Evolutionary conservation across 495 filamentous ascomycete species (phyloP), one percentile per base, ranked within the genome.

Genomic region (Penicillium pulvis): DNA sequence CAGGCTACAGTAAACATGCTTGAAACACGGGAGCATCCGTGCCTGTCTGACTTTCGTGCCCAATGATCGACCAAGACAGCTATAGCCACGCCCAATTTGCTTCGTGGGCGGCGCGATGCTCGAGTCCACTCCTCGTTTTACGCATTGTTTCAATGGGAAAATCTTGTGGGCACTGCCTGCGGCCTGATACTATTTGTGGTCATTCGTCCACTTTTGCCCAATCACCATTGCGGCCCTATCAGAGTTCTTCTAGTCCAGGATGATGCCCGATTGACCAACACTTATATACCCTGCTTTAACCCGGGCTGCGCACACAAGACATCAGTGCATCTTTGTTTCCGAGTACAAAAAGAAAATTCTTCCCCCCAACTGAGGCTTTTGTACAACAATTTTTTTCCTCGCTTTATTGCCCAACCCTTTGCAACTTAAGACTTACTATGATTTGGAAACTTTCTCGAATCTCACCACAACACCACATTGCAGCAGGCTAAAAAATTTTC

Each of bases 191-290:
- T 64, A 69, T 67, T 59, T 45, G 16, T 51, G 52, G 53, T 54
- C 46, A 61, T 69, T 57, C 53, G 59, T 61, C 51, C 14, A 42
- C 56, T 56, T 56, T 62, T 26, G 64, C 64, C 67, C 62, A 63
- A 67, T 67, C 57, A 54, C 41, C 46, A 26, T 43, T 23, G 58
- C 55, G 55, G 62, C 67, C 64, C 65, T 70, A 70, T 70, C 57
- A 66, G 53, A 53, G 50, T 23, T 30, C 49, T 35, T 24, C 31
- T 11, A n/a, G 26, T 52, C 53, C 54, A 60, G 62, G 51, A 49
- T 68, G 65, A 49, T 70, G 67, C 65, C 67, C 67, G 65, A 70
- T 68, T 55, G 52, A 55, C 52, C 53, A 56, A 60, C 49, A 53
- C 42, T 67, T 70, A 70, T 68, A 66, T 64, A 63, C 58, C 64